Conservation (phyloP, 768 basidiomycete species). For the Phanerodontia chrysosporium region DNA sequence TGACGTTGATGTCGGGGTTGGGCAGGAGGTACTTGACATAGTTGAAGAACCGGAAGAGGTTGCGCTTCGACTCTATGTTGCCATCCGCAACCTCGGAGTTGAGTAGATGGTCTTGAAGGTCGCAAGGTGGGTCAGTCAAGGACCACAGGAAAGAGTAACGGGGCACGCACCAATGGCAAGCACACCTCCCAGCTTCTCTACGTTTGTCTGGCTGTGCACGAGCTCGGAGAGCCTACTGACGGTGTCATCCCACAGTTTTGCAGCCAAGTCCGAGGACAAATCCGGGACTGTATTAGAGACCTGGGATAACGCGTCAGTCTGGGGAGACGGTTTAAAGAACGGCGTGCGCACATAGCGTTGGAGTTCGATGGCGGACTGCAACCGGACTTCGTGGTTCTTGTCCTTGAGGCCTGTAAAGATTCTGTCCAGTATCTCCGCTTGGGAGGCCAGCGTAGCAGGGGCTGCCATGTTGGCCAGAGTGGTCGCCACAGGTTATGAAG, state of each 20-base stretch:
- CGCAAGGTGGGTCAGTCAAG: slow-evolving; percentile 11
- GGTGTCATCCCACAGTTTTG: slow-evolving; percentile 82
- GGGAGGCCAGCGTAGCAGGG: slow-evolving; percentile 43
- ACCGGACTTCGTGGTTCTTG: slow-evolving; percentile 59
- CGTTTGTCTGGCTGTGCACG: slow-evolving; percentile 73
- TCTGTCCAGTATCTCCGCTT: slow-evolving; percentile 56
- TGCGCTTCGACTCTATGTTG: slow-evolving; percentile 73
- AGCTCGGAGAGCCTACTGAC: slow-evolving; percentile 82
- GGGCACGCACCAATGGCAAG: slow-evolving; percentile 71
- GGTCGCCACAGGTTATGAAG: slow-evolving; percentile 51
- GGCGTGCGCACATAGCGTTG: slow-evolving; percentile 61
- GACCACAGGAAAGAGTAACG: neutral
- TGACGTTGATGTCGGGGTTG: slow-evolving; percentile 87
- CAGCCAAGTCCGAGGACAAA: slow-evolving; percentile 75
- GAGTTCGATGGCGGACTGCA: slow-evolving; percentile 67
- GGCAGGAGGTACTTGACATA: slow-evolving; percentile 93
- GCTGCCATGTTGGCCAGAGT: slow-evolving; percentile 49
- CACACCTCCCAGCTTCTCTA: slow-evolving; percentile 83
- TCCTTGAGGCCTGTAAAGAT: slow-evolving; percentile 67
- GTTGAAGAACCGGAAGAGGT: slow-evolving; percentile 84
- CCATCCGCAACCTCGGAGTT: slow-evolving; percentile 69
- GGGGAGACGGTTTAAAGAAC: slow-evolving; percentile 2
- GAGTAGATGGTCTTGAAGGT: slow-evolving; percentile 59
- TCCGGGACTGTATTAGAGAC: slow-evolving; percentile 71
- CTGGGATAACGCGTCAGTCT: slow-evolving; percentile 33